Evolutionary conservation across 371 early-diverging fungal species (phyloP), one percentile per base, ranked within the genome.

Genomic region (Enterospora canceri): DNA sequence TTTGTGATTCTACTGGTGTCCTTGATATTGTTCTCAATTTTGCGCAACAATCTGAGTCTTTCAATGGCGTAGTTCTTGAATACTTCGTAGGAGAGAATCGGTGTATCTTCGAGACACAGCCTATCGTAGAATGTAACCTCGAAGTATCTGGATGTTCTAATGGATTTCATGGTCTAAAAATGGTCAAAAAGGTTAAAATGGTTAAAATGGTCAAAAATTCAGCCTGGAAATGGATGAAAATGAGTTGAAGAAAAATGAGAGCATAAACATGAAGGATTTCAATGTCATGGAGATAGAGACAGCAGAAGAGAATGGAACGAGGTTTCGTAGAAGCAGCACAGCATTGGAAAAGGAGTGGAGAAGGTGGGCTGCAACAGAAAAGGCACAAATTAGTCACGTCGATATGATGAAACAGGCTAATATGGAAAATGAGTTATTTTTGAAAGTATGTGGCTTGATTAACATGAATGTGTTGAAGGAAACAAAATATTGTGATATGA

Each of bases 61-160:
- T 47, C 55, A 18, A 46, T 24, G 21, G 65, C 47, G 31, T 51
- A 34, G 28, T 59, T 58, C 23, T 18, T 40, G 31, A 74, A 70
- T 23, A 23, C 56, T 32, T 74, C 70, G 46, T 74, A 70, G n/a
- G 55, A 32, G 5, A 70, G 33, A 12, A 12, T 40, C n/a, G 8
- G 12, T 8, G 40, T 40, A 19, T 50, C 34, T 12, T 30, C 19
- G 2, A 28, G 61, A 19, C 18, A 50, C 12, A 74, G 57, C 12
- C 16, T n/a, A 29, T 55, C 58, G 29, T 74, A 74, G 35, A 74
- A 74, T 16, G 60, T 57, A 3, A 72, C 5, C n/a, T 32, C 63
- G 16, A 50, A 8, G 12, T 40, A 12, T 40, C n/a, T 8, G 40
- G 8, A 12, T 40, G 8, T n/a, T 40, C n/a, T 40, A 12, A 12